phyloP scores from a whole-genome alignment of 371 early-diverging fungal species.

The Mucor indicus region DNA sequence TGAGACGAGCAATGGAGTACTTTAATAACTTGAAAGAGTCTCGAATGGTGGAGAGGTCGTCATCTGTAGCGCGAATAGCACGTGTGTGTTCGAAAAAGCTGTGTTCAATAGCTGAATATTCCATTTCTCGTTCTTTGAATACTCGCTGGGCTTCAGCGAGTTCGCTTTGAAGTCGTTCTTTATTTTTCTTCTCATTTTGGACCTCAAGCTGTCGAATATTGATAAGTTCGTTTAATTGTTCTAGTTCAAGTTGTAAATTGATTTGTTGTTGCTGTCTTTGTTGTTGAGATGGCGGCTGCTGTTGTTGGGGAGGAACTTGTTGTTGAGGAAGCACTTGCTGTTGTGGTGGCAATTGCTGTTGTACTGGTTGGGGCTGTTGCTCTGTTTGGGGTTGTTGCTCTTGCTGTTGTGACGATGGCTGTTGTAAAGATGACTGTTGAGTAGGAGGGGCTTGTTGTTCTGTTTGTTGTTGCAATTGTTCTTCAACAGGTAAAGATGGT shows the following conservation, averaged over 20 bases:
- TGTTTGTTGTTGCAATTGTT: neutral
- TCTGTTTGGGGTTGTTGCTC: neutral
- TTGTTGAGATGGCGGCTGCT: slow-evolving; percentile 1
- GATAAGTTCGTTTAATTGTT: slow-evolving; percentile 34
- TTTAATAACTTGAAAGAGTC: slow-evolving; percentile 56
- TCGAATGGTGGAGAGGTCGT: slow-evolving; percentile 61
- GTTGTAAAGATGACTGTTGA: neutral
- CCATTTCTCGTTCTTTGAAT: slow-evolving; percentile 39
- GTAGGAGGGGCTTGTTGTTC: no score
- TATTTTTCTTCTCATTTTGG: slow-evolving; percentile 28
- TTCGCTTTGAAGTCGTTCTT: slow-evolving; percentile 27
- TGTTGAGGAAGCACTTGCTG: neutral
- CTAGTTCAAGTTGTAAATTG: slow-evolving; percentile 33
- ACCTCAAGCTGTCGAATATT: slow-evolving; percentile 26
- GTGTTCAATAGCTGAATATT: slow-evolving; percentile 47
- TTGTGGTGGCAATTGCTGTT: neutral
- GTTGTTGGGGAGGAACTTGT: neutral
- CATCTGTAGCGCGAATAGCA: slow-evolving; percentile 59
- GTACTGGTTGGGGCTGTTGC: neutral
- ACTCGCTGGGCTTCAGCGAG: slow-evolving; percentile 31
- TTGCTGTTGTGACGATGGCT: neutral
- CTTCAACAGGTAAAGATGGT: neutral
- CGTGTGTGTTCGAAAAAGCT: slow-evolving; percentile 59
- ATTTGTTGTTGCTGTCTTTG: neutral
- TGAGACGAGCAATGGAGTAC: slow-evolving; percentile 52